Evolutionary conservation across 148 eudicot genomes (phyloP).

Genomic region (Beta vulgaris): DNA sequence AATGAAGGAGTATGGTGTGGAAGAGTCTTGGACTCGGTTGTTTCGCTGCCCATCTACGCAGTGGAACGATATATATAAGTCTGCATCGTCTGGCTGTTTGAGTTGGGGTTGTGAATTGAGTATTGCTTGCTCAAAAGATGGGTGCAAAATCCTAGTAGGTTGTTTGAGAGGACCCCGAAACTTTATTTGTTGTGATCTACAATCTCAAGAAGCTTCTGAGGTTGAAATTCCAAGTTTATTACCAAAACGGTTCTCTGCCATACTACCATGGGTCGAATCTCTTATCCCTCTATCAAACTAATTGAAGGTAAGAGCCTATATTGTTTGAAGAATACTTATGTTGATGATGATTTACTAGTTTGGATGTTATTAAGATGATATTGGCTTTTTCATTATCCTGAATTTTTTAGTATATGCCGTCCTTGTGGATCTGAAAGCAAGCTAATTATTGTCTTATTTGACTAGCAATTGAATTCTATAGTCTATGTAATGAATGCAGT

Average conservation of each 20-base stretch:
- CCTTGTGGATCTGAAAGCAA: too few species aligned
- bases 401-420: too few species aligned
- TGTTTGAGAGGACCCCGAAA: too few species aligned
- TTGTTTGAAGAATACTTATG: too few species aligned
- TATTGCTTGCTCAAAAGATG: background rate
- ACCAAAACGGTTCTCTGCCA: background rate
- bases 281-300: background rate
- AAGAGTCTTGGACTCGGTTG: background rate
- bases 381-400: too few species aligned
- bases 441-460: too few species aligned
- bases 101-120: background rate
- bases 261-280: slow-evolving; percentile 16
- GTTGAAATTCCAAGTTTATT: background rate
- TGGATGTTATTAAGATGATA: too few species aligned
- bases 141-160: background rate
- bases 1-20: background rate
- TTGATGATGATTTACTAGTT: too few species aligned
- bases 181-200: background rate
- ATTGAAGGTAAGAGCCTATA: background rate
- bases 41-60: background rate
- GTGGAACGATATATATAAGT: background rate
- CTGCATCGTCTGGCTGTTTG: background rate
- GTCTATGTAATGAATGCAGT: too few species aligned
- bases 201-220: background rate
- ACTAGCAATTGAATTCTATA: too few species aligned